These are phyloP conservation scores for Cytospora mali DNA, from an alignment of 2,329 filamentous ascomycete genomes.

Conservation along the genomic window DNA sequence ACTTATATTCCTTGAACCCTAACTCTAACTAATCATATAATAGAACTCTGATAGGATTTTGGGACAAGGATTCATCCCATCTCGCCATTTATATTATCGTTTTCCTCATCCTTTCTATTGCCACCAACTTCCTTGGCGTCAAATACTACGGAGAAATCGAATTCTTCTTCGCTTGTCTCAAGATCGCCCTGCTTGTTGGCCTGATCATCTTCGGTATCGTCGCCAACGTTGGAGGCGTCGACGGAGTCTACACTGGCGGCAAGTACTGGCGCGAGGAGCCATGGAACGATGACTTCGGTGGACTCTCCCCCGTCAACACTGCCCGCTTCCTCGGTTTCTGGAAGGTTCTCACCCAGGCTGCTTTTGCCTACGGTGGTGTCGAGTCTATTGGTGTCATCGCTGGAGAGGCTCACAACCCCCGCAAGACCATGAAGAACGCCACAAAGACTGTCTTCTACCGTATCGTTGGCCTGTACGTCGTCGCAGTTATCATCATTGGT, in stretches of 20 bases:
- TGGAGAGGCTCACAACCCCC: constrained; percentile 53
- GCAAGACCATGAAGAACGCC: constrained; percentile 52
- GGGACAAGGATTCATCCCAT: constrained; percentile 28
- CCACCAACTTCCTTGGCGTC: constrained; percentile 29
- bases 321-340: constrained; percentile 27
- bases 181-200: constrained; percentile 23
- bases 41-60: constrained; percentile 32
- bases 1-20: too few species aligned
- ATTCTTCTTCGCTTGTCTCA: constrained; percentile 26
- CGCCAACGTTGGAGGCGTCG: constrained; percentile 56
- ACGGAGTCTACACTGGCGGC: constrained; percentile 25
- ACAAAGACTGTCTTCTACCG: constrained; percentile 64
- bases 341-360: constrained; percentile 28
- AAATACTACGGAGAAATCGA: constrained; percentile 27
- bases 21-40: too few species aligned
- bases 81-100: constrained; percentile 28
- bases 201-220: constrained; percentile 65
- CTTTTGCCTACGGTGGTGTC: constrained; percentile 29
- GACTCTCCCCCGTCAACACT: constrained; percentile 18
- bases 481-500: constrained; percentile 60
- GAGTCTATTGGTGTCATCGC: constrained; percentile 35
- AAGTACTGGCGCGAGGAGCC: constrained; percentile 28
- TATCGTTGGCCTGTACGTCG: constrained; percentile 63
- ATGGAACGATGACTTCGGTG: constrained; percentile 18
- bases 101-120: constrained; percentile 29